These are phyloP conservation scores for Leishmania amazonensis DNA, from an alignment of 208 protist species.

Conservation along the genomic window DNA sequence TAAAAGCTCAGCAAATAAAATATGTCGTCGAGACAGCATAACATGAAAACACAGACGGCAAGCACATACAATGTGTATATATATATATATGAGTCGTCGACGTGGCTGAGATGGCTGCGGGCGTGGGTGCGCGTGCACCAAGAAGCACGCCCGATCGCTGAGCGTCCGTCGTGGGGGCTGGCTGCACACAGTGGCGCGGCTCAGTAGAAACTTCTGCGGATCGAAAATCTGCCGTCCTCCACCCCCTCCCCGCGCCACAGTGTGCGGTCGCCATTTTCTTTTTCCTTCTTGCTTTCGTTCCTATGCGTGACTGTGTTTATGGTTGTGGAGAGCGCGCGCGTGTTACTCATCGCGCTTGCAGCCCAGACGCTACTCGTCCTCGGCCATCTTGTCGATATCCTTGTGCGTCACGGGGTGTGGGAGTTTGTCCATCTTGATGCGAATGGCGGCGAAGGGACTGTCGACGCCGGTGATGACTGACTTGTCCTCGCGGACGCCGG, in stretches of 20 bases:
- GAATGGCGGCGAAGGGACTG: slow-evolving; percentile 77
- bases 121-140: background rate
- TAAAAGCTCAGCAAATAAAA: background rate
- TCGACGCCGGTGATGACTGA: slow-evolving; percentile 83
- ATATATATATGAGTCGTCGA: background rate
- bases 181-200: background rate
- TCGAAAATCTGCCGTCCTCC: background rate
- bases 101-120: background rate
- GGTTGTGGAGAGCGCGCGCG: background rate
- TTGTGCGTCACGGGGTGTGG: slow-evolving; percentile 54
- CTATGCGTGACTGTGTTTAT: background rate
- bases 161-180: background rate
- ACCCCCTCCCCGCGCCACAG: too few species aligned
- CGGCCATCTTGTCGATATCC: slow-evolving; percentile 52
- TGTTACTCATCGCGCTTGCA: background rate
- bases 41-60: background rate
- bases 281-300: background rate
- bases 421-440: slow-evolving; percentile 42
- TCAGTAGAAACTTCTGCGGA: background rate
- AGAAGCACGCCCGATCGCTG: background rate
- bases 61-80: background rate
- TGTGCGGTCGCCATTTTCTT: too few species aligned
- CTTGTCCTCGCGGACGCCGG: slow-evolving; percentile 86
- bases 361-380: slow-evolving; percentile 39
- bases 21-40: background rate